Base-by-base conservation (phyloP, 768 basidiomycete species). In the Xerocomus potaroensis region DNA sequence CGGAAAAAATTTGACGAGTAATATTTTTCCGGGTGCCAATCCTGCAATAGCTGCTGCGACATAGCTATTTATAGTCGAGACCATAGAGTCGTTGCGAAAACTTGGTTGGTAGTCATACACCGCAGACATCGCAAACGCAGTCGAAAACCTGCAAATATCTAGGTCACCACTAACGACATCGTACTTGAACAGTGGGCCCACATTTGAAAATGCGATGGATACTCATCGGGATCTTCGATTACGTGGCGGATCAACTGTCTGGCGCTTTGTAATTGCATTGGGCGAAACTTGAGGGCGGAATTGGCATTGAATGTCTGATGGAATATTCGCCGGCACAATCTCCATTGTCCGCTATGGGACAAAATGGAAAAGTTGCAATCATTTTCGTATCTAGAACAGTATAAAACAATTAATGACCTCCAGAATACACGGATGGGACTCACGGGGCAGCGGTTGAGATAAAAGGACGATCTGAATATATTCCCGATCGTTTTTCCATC, bases 111-210 rank as follows among this genome's bases (percentile, higher is more conserved):
- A 56, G 35, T 43, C 58, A 19, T 55, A 51, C 18, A 52, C 30
- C 10, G 18, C 30, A 12, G 41, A 43, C 32, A 59, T 43, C 5
- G 55, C 54, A 38, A 72, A 63, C 55, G 64, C 45, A 59, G 55
- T 61, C 7, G 70, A 50, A 30, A 61, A 53, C 31, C 70, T 69
- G 26, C n/a, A n/a, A 7, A 8, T 18, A 35, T 35, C 16, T 26
- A 15, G 3, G 8, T 14, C 2, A 10, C 2, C 5, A 11, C 16
- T 5, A 29, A 27, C 16, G 27, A 11, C 8, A 15, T n/a, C n/a
- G n/a, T 8, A n/a, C n/a, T 34, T 19, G 15, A 39, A 16, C 29
- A 8, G 15, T 12, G 12, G 5, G 10, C 47, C 44, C 36, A 53
- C 34, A 44, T 53, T 4, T 35, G 4, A 31, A 45, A 47, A 27